Evolutionary conservation across 2,329 filamentous ascomycete genomes (phyloP).

Genomic region (Fusarium zealandicum): DNA sequence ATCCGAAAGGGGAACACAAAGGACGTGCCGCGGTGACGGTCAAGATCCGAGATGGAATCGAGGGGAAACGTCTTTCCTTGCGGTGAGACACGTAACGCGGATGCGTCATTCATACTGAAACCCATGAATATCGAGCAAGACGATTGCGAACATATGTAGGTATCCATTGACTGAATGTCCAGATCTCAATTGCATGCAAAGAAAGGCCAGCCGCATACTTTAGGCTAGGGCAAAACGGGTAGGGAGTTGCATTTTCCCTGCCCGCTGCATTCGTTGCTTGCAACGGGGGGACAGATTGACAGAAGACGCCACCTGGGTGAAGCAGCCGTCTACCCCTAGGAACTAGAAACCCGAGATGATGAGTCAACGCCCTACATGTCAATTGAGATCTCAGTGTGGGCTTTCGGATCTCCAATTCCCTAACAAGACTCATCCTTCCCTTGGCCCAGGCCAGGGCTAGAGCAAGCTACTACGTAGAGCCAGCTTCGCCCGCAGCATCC

Average conservation of each 20-base stretch:
- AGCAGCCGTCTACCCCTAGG: neutral
- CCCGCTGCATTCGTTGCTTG: neutral
- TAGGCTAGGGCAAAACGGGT: constrained; percentile 10
- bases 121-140: too few species aligned
- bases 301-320: neutral
- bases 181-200: constrained; percentile 1
- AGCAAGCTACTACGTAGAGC: constrained; percentile 9
- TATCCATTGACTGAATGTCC: too few species aligned
- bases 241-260: constrained; percentile 13
- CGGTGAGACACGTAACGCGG: neutral
- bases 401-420: neutral
- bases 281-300: neutral
- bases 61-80: neutral
- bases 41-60: constrained; percentile 9
- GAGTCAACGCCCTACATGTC: constrained; percentile 6
- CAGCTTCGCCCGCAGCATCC: constrained; percentile 4
- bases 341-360: neutral
- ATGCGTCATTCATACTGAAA: neutral
- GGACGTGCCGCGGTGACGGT: constrained; percentile 5
- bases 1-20: constrained; percentile 3
- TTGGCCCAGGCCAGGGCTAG: constrained; percentile 14
- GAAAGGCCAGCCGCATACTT: too few species aligned
- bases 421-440: constrained; percentile 13
- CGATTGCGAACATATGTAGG: too few species aligned
- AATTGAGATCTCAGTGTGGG: neutral